Conservation (phyloP, 2,329 filamentous ascomycete genomes). For the Sporothrix brunneoviolacea region DNA sequence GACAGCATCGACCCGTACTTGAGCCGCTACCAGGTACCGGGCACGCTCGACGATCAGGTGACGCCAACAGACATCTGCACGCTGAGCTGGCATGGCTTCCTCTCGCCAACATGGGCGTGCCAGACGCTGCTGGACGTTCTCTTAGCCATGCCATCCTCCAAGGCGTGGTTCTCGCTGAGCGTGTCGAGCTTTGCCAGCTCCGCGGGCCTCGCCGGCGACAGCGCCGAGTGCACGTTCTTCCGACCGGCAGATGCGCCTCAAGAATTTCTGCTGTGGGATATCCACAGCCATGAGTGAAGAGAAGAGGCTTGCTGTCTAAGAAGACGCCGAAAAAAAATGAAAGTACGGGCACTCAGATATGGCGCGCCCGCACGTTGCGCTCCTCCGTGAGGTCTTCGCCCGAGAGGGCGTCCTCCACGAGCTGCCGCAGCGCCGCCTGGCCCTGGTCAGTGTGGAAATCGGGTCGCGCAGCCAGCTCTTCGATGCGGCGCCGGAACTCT, state of each 20-base stretch:
- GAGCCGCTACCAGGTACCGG: conserved; percentile 58
- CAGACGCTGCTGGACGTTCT: conserved; percentile 41
- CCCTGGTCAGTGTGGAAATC: conserved; percentile 78
- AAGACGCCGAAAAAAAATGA: too few species aligned
- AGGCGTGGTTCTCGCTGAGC: conserved; percentile 49
- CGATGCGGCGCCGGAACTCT: conserved; percentile 78
- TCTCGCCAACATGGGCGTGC: conserved; percentile 47
- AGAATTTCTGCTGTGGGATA: conserved; percentile 57
- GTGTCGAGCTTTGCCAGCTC: conserved; percentile 45
- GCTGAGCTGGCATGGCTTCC: conserved; percentile 54
- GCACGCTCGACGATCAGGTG: conserved; percentile 10
- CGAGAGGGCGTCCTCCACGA: conserved; percentile 74
- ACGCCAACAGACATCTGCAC: conserved; percentile 32
- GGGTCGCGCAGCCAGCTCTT: conserved; percentile 74
- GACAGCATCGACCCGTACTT: conserved; percentile 64
- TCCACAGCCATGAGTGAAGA: conserved; percentile 37
- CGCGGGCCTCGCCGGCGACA: conserved; percentile 36
- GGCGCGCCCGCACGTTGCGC: conserved; percentile 57
- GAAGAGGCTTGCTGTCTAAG: background rate
- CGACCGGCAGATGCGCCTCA: conserved; percentile 41
- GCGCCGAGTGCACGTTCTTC: conserved; percentile 47
- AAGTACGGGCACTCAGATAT: conserved; percentile 38
- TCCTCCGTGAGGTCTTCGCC: conserved; percentile 58
- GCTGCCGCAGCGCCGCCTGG: conserved; percentile 67
- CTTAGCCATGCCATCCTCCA: conserved; percentile 33